Base-by-base conservation (phyloP, 148 eudicot species). In the Nyssa sinensis region DNA sequence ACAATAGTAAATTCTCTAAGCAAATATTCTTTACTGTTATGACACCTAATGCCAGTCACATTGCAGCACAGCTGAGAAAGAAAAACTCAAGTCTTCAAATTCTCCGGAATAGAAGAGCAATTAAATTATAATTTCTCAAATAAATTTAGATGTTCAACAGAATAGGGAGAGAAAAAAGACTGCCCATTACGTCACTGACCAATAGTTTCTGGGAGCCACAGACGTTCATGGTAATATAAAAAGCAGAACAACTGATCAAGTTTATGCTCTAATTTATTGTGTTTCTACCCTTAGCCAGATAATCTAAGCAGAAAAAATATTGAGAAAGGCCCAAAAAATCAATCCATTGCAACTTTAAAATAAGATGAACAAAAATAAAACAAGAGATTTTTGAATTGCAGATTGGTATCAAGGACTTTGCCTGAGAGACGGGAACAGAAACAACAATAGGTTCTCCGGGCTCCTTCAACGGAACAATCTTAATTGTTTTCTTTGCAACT, bases 371-470 rank as follows among this genome's bases (percentile, higher is more conserved):
- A 16, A 55, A n/a, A n/a, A 69, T 31, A 62, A 31, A 39, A 53
- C 39, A 49, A 64, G 63, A 68, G n/a, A 59, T 25, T 53, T 13
- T 39, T 47, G 58, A 57, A 39, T 23, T 16, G 23, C 5, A 31
- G 37, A 41, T 63, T 58, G 58, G 58, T 10, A n/a, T 39, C 27
- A 71, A 71, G 44, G 77, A 66, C 68, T 62, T 80, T 90, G 78
- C 98, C 94, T 92, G 96, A 37, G 97, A 90, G 78, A 89, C 75
- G 61, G 97, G 89, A 77, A 95, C 64, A n/a, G 98, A 89, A 57
- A 95, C 86, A 39, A 95, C 94, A 74, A 79, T 79, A 74, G 98
- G 92, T 80, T 95, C 97, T 51, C 98, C 98, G 60, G 77, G 87
- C 71, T 86, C 89, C 74, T 90, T 92, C 76, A 95, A 77, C 51